A percentile compares a stretch with the other conserved stretches of the same genome.
These are phyloP conservation scores for Fusarium heterosporum DNA, from an alignment of 2,329 filamentous ascomycete species.

Conservation along the genomic window DNA sequence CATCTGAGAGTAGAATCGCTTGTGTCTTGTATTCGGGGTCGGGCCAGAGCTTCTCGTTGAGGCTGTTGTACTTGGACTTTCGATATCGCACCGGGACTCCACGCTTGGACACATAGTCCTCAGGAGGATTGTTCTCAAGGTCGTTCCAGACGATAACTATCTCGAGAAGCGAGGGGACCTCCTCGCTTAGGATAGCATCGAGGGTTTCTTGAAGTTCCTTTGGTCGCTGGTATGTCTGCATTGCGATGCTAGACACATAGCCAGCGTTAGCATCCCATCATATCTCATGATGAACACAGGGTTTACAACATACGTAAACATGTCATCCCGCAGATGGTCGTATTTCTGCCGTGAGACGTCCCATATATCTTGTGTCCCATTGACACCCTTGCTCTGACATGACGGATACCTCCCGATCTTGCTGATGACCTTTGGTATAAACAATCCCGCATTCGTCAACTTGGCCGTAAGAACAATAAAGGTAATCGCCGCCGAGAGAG, in stretches of 20 bases:
- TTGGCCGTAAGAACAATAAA: slow-evolving; percentile 34
- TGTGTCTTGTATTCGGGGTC: slow-evolving; percentile 53
- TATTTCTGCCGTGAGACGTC: slow-evolving; percentile 43
- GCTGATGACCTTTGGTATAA: slow-evolving; percentile 34
- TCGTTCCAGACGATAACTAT: slow-evolving; percentile 56
- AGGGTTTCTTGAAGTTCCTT: slow-evolving; percentile 52
- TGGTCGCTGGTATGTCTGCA: slow-evolving; percentile 54
- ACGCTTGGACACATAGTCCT: slow-evolving; percentile 46
- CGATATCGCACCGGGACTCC: slow-evolving; percentile 53
- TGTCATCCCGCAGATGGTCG: slow-evolving; percentile 44
- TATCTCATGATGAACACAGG: rapidly evolving
- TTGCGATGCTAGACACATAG: slow-evolving; percentile 48
- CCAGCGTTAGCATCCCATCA: neutral
- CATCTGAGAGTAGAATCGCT: slow-evolving; percentile 55
- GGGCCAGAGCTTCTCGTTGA: slow-evolving; percentile 55
- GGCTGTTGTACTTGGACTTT: slow-evolving; percentile 49
- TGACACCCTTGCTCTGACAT: slow-evolving; percentile 33
- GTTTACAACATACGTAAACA: slow-evolving; percentile 47
- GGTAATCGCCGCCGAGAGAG: slow-evolving; percentile 19
- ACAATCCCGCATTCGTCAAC: slow-evolving; percentile 33
- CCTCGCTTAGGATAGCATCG: slow-evolving; percentile 41
- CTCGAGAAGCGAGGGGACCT: slow-evolving; percentile 54
- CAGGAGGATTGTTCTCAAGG: slow-evolving; percentile 47
- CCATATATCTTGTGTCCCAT: slow-evolving; percentile 37
- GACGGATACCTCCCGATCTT: slow-evolving; percentile 33